Evolutionary conservation across 768 basidiomycete genomes (phyloP).

Genomic region (Boletus rubroflammeus): DNA sequence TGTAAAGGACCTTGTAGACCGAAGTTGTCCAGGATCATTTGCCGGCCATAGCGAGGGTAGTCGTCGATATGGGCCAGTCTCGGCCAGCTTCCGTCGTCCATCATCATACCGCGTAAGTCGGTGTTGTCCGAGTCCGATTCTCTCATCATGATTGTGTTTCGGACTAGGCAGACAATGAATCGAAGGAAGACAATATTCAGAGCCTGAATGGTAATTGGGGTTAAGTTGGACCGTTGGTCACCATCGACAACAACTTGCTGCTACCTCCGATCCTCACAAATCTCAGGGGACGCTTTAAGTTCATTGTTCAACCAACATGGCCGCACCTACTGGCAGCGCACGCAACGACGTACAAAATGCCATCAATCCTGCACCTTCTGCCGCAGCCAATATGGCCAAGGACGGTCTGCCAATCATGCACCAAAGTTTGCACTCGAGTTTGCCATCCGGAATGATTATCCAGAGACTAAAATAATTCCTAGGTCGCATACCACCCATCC

Average conservation of each 20-base stretch:
- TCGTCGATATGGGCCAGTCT: slow-evolving; percentile 52
- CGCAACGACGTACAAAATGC: slow-evolving; percentile 15
- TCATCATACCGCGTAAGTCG: background rate
- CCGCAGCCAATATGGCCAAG: slow-evolving; percentile 20
- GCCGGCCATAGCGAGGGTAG: slow-evolving; percentile 89
- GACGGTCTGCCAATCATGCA: slow-evolving; percentile 40
- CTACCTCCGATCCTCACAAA: background rate
- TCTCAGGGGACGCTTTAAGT: background rate
- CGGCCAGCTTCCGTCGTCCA: slow-evolving; percentile 13
- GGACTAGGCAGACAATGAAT: background rate
- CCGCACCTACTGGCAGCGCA: slow-evolving; percentile 4
- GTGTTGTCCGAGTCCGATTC: background rate
- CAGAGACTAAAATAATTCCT: background rate
- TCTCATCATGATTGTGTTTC: background rate
- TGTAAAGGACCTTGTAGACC: slow-evolving; percentile 67
- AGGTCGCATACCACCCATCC: slow-evolving; percentile 44
- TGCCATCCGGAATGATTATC: background rate
- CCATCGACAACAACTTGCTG: background rate
- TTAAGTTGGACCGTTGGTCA: background rate
- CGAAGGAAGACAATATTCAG: background rate
- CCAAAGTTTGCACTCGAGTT: slow-evolving; percentile 26
- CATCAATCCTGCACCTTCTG: slow-evolving; percentile 13
- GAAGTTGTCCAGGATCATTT: slow-evolving; percentile 91
- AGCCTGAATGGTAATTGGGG: background rate
- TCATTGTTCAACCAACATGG: slow-evolving; percentile 14